Base-by-base conservation (phyloP, 306 rosid species). In the Inga laurina region DNA sequence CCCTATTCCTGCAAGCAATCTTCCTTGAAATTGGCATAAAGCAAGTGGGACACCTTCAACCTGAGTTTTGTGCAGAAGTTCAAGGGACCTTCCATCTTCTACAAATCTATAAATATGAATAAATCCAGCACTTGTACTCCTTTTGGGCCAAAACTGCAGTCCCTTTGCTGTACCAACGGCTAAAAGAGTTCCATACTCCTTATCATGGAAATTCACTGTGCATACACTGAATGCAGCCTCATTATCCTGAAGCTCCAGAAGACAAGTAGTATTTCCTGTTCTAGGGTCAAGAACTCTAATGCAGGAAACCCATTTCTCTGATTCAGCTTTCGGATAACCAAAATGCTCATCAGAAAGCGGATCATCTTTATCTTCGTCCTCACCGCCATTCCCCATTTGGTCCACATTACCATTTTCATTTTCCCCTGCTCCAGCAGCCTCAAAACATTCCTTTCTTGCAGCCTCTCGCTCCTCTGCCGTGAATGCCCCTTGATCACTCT, bases 151-250 rank as follows among this genome's bases (percentile, higher is more conserved):
- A 89, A 91, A 97, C 81, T 92, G 94, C 84, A 97, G 90, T 62
- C 99, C 99, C 88, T 94, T 97, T 46, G 98, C 93, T 0, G 99
- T 94, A 76, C 99, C 99, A 87, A 96, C 97, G 14, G 98, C 99
- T 84, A 97, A 86, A 84, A 97, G 97, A 8, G 97, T 90, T 65
- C 99, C 99, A 34, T 92, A 90, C 80, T 96, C 99, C 89, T 94
- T 97, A 84, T 97, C 98, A 74, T 92, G 97, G 84, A 97, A 97
- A 85, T 92, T 97, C 75, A 92, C 97, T 0, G 97, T 94, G 87
- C 99, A 97, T 44, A 97, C 32, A 70, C 98, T 94, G 91, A 97
- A 92, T 44, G 98, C 99, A 82, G 97, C 98, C 88, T 97, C 99
- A 37, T 91, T 92, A 57, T 97, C 99, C 82, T 93, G 98, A 84